Base-by-base conservation (phyloP, 1,284 basidiomycete genomes). In the Cryptococcus deneoformans region DNA sequence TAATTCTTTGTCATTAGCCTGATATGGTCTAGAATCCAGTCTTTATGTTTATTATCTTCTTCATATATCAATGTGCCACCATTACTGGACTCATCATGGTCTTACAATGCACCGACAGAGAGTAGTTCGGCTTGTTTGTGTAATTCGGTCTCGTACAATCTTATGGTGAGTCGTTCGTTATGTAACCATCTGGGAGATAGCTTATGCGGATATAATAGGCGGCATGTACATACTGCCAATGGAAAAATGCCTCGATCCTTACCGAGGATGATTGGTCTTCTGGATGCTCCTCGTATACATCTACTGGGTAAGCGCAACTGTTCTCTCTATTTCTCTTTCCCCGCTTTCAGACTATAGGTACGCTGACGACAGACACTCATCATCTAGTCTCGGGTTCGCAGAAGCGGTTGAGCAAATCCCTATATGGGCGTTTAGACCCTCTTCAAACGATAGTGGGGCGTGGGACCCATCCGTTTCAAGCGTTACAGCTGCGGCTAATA, bases 41-140 rank as follows among this genome's bases (percentile, higher is more conserved):
- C 68, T 11, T 60, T 70, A n/a, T 70, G 68, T 48, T 37, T 70
- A 9, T 47, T 61, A 5, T 12, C 43, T 2, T 46, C 52, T 3
- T 46, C 52, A 37, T 65, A 52, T 38, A 60, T 70, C 51, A 70
- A 70, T 43, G 68, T 70, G 6, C 68, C 68, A 2, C 63, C 68
- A 2, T 45, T 70, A 14, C 45, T 59, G 2, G 65, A 68, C 40
- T 9, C 52, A 1, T 58, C 61, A 2, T 70, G 56, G 54, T 55
- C 56, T 10, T 70, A 70, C 43, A 68, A 64, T 38, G 24, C 61
- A 10, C 60, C 63, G 3, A 47, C 40, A 46, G 11, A 10, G 3
- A 29, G 35, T 8, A 59, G 57, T 4, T 45, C 55, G 16, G 47
- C 42, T 10, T 70, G 68, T 57, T 61, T 68, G 51, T 70, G 68